Evolutionary conservation across 225 moss, liverwort and hornwort genomes (phyloP), one percentile per base, ranked within the genome.

Genomic region (Straminergon stramineum): DNA sequence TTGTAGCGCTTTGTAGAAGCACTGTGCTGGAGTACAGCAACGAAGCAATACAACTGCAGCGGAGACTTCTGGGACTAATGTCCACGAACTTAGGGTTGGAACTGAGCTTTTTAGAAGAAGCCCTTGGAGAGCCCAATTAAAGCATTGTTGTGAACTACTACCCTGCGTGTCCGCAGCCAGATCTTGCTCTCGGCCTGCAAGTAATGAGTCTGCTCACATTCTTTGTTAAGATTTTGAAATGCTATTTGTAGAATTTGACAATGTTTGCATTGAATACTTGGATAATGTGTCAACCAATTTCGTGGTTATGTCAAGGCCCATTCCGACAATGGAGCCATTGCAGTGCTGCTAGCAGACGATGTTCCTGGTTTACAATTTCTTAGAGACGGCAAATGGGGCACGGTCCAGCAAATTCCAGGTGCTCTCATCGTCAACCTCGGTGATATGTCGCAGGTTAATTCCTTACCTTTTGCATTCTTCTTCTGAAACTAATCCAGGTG

Each of bases 321-420:
- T 81, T 97, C 96, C 39, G 96, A 97, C 86, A 79, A 92, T 39
- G 96, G 96, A 88, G 94, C 91, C 83, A 86, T 95, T 85, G 96
- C 96, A 28, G 90, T 97, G 68, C 94, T 97, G 41, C 90, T 97
- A 90, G 95, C 92, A 91, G 97, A 93, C 45, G 94, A 92, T 63
- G 89, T 94, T 71, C 93, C 94, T 67, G 94, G 95, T 63, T 91
- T 95, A 82, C 96, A 95, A 91, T 88, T 94, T 45, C 75, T 81
- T 60, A 94, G 92, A 82, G 90, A 92, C 60, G 88, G 93, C 56
- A 83, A 93, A 83, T 95, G 94, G 94, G 62, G 65, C 87, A 91
- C 93, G 32, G 89, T 94, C 14, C 91, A 88, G 55, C 89, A 91
- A 18, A n/a, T 88, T 28, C 92, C 88, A 66, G 93, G 89, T 55